These are phyloP conservation scores for Phaseolus lunatus DNA, from an alignment of 306 rosid genomes.

Conservation along the genomic window DNA sequence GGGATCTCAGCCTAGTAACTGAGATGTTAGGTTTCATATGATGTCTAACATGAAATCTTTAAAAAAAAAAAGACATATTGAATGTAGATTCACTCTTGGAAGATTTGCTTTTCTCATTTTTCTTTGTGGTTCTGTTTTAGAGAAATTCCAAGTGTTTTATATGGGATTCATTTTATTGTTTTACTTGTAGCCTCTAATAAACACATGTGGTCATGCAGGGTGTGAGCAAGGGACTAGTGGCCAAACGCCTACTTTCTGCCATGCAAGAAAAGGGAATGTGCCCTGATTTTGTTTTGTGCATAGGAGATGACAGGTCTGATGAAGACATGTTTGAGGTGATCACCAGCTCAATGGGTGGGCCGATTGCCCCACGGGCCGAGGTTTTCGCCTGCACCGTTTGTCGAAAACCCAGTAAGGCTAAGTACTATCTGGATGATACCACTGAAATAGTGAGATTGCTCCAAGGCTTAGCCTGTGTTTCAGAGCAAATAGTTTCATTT, in stretches of 20 bases:
- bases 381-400: slow-evolving; percentile 54
- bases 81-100: neutral
- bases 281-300: slow-evolving; percentile 85
- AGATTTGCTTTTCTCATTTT: neutral
- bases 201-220: slow-evolving; percentile 57
- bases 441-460: slow-evolving; percentile 74
- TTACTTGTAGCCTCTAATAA: neutral
- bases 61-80: too few species aligned
- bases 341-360: slow-evolving; percentile 39
- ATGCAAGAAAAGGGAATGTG: slow-evolving; percentile 64
- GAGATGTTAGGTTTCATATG: too few species aligned
- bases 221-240: slow-evolving; percentile 85
- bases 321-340: slow-evolving; percentile 88
- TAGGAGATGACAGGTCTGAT: slow-evolving; percentile 90
- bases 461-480: slow-evolving; percentile 76
- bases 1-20: too few species aligned
- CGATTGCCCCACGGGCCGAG: slow-evolving; percentile 38
- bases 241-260: slow-evolving; percentile 64
- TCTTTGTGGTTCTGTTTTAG: neutral
- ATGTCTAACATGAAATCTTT: too few species aligned
- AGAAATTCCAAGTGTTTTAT: neutral
- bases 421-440: slow-evolving; percentile 53
- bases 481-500: slow-evolving; percentile 52
- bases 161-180: neutral
- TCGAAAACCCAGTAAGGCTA: slow-evolving; percentile 56